These are phyloP conservation scores for Umbilicaria muhlenbergii DNA, from an alignment of 495 filamentous ascomycete genomes.

Conservation along the genomic window DNA sequence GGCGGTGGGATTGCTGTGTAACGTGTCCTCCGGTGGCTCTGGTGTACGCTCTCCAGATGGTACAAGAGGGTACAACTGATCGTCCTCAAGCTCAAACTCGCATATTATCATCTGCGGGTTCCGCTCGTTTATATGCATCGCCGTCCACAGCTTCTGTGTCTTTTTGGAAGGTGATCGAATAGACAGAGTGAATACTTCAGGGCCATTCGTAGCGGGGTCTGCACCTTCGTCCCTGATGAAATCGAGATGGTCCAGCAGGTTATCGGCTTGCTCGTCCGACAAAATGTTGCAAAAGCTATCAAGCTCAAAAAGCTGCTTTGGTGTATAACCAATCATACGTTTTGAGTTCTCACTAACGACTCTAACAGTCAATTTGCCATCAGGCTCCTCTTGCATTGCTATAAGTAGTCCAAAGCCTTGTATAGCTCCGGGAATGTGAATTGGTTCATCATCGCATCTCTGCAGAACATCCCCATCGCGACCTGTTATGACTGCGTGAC, in stretches of 20 bases:
- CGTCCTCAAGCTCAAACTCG: conserved; percentile 86
- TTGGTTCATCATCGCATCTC: conserved; percentile 74
- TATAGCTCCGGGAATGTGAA: conserved; percentile 81
- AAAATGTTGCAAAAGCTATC: conserved; percentile 67
- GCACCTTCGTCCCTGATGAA: conserved; percentile 69
- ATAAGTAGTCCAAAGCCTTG: conserved; percentile 73
- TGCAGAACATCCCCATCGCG: conserved; percentile 53
- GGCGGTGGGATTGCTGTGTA: conserved; percentile 48
- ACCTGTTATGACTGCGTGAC: conserved; percentile 77
- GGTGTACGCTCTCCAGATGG: conserved; percentile 38
- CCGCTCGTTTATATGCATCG: conserved; percentile 54
- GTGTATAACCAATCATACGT: conserved; percentile 61
- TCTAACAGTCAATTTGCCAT: conserved; percentile 53
- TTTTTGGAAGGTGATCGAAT: conserved; percentile 37
- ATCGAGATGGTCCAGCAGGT: conserved; percentile 71
- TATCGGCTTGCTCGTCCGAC: conserved; percentile 67
- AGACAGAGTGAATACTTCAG: conserved; percentile 72
- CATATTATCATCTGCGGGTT: conserved; percentile 65
- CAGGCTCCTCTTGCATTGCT: conserved; percentile 55
- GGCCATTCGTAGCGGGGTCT: conserved; percentile 57
- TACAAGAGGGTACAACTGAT: conserved; percentile 52
- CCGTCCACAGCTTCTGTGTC: conserved; percentile 69
- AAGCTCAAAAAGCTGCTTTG: conserved; percentile 59
- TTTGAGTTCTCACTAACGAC: conserved; percentile 80
- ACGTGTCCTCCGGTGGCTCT: conserved; percentile 54